Conservation (phyloP, 805 yeast genomes). For the Starmerella apicola region DNA sequence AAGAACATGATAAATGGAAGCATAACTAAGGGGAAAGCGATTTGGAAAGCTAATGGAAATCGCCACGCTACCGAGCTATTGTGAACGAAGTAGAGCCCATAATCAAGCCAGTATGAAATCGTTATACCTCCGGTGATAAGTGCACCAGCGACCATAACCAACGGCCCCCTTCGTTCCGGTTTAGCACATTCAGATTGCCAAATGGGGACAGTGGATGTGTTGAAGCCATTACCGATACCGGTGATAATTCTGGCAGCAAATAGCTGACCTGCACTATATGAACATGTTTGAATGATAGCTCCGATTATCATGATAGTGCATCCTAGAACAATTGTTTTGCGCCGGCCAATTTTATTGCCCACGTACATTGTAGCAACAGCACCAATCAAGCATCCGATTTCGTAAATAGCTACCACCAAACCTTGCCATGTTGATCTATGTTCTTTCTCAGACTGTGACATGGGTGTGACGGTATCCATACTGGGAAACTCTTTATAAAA, state of each 20-base stretch:
- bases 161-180: constrained; percentile 47
- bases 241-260: constrained; percentile 54
- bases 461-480: constrained; percentile 13
- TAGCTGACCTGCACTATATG: constrained; percentile 51
- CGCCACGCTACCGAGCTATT: constrained; percentile 52
- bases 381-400: constrained; percentile 57
- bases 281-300: constrained; percentile 42
- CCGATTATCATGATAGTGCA: constrained; percentile 46
- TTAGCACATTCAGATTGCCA: constrained; percentile 63
- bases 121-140: constrained; percentile 55
- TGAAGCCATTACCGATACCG: constrained; percentile 60
- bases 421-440: constrained; percentile 22
- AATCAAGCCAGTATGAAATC: constrained; percentile 59
- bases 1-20: constrained; percentile 33
- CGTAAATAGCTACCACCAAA: constrained; percentile 33
- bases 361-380: constrained; percentile 44
- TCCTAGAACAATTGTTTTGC: constrained; percentile 35
- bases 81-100: constrained; percentile 48
- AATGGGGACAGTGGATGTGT: constrained; percentile 63
- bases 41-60: constrained; percentile 51
- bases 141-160: constrained; percentile 53
- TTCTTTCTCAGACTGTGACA: constrained; percentile 1
- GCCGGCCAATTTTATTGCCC: constrained; percentile 51
- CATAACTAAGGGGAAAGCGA: constrained; percentile 24
- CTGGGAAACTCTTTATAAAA: constrained; percentile 20